phyloP scores from a whole-genome alignment of 176 grass and related monocot species.

The Saccharum spontaneum region DNA sequence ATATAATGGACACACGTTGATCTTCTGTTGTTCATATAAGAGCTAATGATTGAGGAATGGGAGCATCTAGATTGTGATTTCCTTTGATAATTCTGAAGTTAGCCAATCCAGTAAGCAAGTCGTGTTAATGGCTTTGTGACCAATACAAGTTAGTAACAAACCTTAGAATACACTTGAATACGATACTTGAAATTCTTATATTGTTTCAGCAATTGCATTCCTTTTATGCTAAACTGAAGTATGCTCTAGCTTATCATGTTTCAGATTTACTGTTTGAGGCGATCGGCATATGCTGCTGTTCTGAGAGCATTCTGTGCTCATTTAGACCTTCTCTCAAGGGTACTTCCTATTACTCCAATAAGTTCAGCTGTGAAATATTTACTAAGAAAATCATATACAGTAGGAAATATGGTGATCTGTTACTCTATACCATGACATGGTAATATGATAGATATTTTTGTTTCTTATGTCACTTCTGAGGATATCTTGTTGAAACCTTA shows the following conservation, averaged over 20 bases:
- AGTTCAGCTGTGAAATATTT: constrained; percentile 16
- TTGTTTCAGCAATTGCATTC: too few relatives aligned
- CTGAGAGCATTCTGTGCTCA: constrained; percentile 64
- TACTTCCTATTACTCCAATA: constrained; percentile 27
- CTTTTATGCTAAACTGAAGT: too few relatives aligned
- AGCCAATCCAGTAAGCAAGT: too few relatives aligned
- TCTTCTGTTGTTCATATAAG: too few relatives aligned
- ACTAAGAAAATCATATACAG: background rate
- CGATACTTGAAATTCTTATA: too few relatives aligned
- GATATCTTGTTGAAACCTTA: background rate
- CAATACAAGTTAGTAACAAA: too few relatives aligned
- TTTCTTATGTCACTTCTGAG: constrained; percentile 6
- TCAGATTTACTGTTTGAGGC: constrained; percentile 59
- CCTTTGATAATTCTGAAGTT: too few relatives aligned
- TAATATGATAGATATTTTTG: background rate
- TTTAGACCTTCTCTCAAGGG: constrained; percentile 61
- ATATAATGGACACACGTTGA: too few relatives aligned
- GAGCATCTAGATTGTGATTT: too few relatives aligned
- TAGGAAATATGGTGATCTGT: background rate
- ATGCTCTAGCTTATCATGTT: background rate
- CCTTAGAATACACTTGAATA: too few relatives aligned
- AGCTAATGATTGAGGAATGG: too few relatives aligned
- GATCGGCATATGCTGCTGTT: constrained; percentile 61
- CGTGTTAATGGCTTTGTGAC: too few relatives aligned
- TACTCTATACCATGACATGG: constrained; percentile 1